Evolutionary conservation across 2,329 filamentous ascomycete species (phyloP), one percentile per base, ranked within the genome.

Genomic region (Fusarium verrucosum): DNA sequence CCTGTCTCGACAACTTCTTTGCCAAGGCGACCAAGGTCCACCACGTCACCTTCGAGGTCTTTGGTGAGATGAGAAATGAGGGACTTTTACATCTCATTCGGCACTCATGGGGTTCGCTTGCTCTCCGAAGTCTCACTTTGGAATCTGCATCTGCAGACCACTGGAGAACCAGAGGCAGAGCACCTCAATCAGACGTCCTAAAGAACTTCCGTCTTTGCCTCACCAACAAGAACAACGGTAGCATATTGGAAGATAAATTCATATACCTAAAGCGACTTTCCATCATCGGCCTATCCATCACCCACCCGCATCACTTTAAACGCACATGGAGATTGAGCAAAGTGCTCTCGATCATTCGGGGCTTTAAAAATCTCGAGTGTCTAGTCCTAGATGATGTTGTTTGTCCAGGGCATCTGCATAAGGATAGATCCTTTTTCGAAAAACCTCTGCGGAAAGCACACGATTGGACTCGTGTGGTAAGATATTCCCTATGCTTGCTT

Each of bases 311-410:
- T n/a, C n/a, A n/a, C n/a, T n/a, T n/a, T n/a, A n/a, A 23, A 23
- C 23, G 23, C 5, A 10, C 26, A 10, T 32, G 28, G 13, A 7
- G 2, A 16, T 32, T 10, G 14, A 16, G 6, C 5, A 5, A 2
- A 3, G 6, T 5, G 7, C n/a, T n/a, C n/a, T n/a, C n/a, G n/a
- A n/a, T 32, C 28, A 4, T 32, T 3, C 3, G 3, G 7, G 7
- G 11, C 7, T 32, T 32, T 16, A 32, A 16, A 8, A 2, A 32
- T 7, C 13, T 32, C 11, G 28, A 32, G 14, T 32, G 28, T 13
- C 7, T 32, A 2, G 28, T 8, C 16, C 28, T 32, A 14, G 28
- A 32, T 7, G 13, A 32, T 7, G 28, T 14, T 11, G 5, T 32
- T n/a, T n/a, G n/a, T n/a, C n/a, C n/a, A n/a, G n/a, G n/a, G n/a